These are phyloP conservation scores for Ophiostoma sp. DNA, from an alignment of 2,329 filamentous ascomycete species.

Conservation along the genomic window DNA sequence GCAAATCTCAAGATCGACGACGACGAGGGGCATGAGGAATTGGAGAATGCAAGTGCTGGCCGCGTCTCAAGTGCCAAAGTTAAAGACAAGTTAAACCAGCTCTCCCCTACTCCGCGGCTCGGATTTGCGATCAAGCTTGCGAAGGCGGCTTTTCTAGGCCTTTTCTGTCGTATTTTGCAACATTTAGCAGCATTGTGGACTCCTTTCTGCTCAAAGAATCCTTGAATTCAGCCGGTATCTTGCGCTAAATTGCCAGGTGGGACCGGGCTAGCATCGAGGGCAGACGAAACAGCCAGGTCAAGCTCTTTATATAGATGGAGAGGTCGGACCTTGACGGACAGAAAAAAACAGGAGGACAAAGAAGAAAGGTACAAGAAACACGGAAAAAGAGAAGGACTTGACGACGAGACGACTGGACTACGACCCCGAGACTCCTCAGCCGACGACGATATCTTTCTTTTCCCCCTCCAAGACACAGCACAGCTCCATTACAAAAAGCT, in stretches of 20 bases:
- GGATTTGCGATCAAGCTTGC: not conserved
- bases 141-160: not conserved
- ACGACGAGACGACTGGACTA: not conserved
- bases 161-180: not conserved
- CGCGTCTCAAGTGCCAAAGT: not conserved
- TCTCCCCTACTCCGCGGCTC: not conserved
- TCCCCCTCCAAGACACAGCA: not conserved
- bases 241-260: constrained; percentile 18
- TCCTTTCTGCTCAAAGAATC: not conserved
- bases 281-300: not conserved
- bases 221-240: constrained; percentile 8
- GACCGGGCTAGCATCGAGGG: not conserved
- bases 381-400: not conserved
- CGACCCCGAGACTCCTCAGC: not conserved
- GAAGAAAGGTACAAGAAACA: not conserved
- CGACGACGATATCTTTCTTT: not conserved
- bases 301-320: constrained; percentile 9
- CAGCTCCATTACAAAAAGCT: not conserved
- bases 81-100: not conserved
- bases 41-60: not conserved
- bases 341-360: not conserved
- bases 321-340: not conserved
- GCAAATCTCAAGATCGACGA: not conserved
- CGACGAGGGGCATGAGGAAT: not conserved
- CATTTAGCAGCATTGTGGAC: constrained; percentile 1